Conservation (phyloP, 140 eudicot species). For the Ambrosia hybrid region DNA sequence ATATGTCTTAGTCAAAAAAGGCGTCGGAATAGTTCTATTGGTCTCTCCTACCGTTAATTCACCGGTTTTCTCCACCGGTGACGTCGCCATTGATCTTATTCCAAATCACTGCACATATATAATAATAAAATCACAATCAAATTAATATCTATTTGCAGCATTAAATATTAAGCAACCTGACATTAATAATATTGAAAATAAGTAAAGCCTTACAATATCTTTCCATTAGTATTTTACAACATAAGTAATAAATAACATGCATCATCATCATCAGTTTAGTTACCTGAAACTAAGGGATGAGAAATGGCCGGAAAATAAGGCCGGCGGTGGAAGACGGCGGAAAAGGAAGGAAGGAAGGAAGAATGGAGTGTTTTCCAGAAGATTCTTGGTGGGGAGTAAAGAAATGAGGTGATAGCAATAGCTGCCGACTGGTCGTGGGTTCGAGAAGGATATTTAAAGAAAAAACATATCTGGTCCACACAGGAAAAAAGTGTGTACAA, state of each 20-base stretch:
- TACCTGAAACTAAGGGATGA: neutral
- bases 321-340: neutral
- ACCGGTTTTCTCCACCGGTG: constrained; percentile 42
- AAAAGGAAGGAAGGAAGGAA: constrained; percentile 2
- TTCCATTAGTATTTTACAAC: no score
- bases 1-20: constrained; percentile 74
- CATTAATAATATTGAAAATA: neutral
- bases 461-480: constrained; percentile 29
- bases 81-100: constrained; percentile 26
- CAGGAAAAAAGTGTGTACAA: constrained; percentile 22
- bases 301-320: neutral
- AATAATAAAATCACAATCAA: neutral
- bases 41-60: constrained; percentile 39
- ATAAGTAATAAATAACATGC: no score
- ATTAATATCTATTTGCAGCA: neutral
- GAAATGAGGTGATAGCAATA: neutral
- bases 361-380: constrained; percentile 41
- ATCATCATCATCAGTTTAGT: neutral
- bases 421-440: constrained; percentile 20
- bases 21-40: constrained; percentile 64
- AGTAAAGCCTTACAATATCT: no score
- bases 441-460: constrained; percentile 35
- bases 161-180: neutral
- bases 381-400: constrained; percentile 36
- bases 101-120: constrained; percentile 11